Evolutionary conservation across 2,329 filamentous ascomycete genomes (phyloP).

Genomic region (Gaeumannomyces sp.): DNA sequence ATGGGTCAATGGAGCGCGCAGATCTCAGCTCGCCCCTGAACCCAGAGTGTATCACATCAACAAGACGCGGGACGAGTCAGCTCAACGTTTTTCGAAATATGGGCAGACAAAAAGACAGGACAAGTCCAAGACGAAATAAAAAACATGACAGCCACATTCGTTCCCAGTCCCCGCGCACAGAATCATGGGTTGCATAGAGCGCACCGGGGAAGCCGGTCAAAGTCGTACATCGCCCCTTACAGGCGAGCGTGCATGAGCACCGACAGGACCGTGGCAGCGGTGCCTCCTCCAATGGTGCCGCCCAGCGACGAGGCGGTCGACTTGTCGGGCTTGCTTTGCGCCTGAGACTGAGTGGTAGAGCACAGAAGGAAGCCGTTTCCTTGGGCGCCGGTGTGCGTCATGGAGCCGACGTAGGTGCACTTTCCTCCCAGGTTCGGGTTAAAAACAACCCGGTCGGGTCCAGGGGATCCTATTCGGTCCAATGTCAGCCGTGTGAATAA

Average conservation of each 20-base stretch:
- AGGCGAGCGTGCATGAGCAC: no score
- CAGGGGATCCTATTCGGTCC: conserved; percentile 38
- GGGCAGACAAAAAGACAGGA: not conserved
- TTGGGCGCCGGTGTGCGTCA: conserved; percentile 60
- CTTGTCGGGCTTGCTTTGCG: no score
- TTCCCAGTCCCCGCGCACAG: no score
- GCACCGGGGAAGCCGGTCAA: no score
- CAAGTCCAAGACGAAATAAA: no score
- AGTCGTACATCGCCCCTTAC: no score
- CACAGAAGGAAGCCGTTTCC: conserved; percentile 60
- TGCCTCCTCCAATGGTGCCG: no score
- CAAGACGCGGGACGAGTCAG: not conserved
- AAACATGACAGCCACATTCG: no score
- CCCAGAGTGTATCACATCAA: not conserved
- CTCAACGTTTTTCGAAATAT: not conserved
- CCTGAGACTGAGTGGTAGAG: not conserved
- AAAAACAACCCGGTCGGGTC: conserved; percentile 58
- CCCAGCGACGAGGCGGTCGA: no score
- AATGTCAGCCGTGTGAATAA: not conserved
- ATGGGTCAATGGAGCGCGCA: not conserved
- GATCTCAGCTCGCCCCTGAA: not conserved
- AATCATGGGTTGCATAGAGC: no score
- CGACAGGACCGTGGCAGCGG: no score
- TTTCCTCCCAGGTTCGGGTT: conserved; percentile 11
- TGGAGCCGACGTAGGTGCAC: conserved; percentile 45